Base-by-base conservation (phyloP, 2,329 filamentous ascomycete species). In the Monilinia polystroma region DNA sequence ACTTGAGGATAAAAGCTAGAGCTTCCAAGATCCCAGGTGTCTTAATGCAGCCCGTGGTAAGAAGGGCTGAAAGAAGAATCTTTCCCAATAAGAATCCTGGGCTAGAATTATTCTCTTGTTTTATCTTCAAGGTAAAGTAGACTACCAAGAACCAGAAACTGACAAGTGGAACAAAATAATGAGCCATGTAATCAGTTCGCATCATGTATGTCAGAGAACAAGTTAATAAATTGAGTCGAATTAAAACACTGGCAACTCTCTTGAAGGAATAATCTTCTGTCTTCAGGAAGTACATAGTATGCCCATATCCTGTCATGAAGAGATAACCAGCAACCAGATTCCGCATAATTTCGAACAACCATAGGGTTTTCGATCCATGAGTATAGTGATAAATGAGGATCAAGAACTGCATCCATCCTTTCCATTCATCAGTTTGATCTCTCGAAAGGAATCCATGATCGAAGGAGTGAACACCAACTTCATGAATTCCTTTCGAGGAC, bases 361-460 rank as follows among this genome's bases (percentile, higher is more conserved):
- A 81, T 5, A 85, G 74, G 2, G 77, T 73, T 68, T 79, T 78
- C 8, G 81, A 84, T 35, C 81, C 83, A 26, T 83, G 81, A 45
- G 84, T 84, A 74, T 85, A 88, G 68, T 87, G 83, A 71, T 87
- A 88, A 16, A 85, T 77, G 23, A 87, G 76, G 54, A 85, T 78
- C 23, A 81, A 75, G 18, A 80, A 79, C 70, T 88, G 86, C 84
- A 89, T 86, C 80, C 85, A 84, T 2, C 87, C 87, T 76, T 88
- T 89, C 82, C 86, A 87, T 73, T 90, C 87, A 68, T 88, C 82
- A 0, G 84, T 85, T 70, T 88, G 84, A 56, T 82, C 79, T 62
- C 86, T 80, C 0, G 82, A 80, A 6, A 88, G 76, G 64, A 84
- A 82, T 1, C 76, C 76, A 49, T 78, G 73, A 60, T 77, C 75